Conservation (phyloP, 169 alveolate species). For the Neospora caninum region DNA sequence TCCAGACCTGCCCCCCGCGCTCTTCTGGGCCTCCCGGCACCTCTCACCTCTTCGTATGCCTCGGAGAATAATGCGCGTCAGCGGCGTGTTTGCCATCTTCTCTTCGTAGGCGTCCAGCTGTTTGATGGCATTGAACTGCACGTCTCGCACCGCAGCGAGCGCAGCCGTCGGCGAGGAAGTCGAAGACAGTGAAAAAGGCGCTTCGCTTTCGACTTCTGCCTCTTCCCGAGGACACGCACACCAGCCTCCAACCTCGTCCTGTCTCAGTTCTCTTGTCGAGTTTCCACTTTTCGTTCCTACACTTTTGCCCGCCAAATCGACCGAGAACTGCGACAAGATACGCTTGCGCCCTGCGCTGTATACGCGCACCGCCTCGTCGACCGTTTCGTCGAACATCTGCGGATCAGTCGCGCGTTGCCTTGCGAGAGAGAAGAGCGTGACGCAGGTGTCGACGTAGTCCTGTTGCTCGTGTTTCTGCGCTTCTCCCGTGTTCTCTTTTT, state of each 20-base stretch:
- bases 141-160: neutral
- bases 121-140: neutral
- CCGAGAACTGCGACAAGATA: neutral
- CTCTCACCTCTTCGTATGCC: neutral
- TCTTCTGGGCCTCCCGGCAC: too few relatives aligned
- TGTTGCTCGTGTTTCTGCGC: neutral
- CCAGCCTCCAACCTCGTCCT: too few relatives aligned
- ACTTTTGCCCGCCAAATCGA: neutral
- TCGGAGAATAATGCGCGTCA: neutral
- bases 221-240: too few relatives aligned
- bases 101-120: neutral
- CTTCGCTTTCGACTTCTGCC: too few relatives aligned
- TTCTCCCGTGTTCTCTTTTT: neutral
- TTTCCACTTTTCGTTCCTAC: neutral
- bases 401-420: neutral
- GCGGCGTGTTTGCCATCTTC: conserved; percentile 20
- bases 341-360: neutral
- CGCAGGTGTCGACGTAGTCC: conserved; percentile 12
- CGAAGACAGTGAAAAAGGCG: too few relatives aligned
- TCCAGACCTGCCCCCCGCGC: neutral
- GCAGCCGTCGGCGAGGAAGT: too few relatives aligned
- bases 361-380: neutral
- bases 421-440: neutral
- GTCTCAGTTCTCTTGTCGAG: neutral
- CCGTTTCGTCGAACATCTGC: neutral